Base-by-base conservation (phyloP, 2,329 filamentous ascomycete species). In the Fusarium sterilihyphosum region DNA sequence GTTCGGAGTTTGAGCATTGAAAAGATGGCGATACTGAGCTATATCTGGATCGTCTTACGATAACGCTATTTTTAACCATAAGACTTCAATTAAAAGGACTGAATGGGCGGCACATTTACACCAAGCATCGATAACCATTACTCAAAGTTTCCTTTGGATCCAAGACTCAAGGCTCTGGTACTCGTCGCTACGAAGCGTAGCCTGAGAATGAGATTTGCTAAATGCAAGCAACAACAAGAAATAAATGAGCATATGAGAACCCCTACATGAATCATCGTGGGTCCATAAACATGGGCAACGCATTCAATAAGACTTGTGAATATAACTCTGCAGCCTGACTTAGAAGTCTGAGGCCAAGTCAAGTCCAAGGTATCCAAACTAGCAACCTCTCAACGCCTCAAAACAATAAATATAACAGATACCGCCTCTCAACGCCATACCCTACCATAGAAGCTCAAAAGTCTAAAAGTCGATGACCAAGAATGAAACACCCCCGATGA, bases 401-500 rank as follows among this genome's bases (percentile, higher is more conserved):
- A 22, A 38, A 58, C 38, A 54, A 54, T 29, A 47, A 37, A 44
- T 33, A 49, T 37, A 41, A 31, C 44, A 29, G 22, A 52, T 16
- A 61, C 31, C 41, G 7, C 41, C 43, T 33, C 37, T 44, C 11
- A 70, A 73, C 65, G 61, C 61, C 57, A 33, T 52, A 35, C 20
- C 22, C 40, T 33, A n/a, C 10, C 4, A 31, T 18, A 43, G 20
- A 56, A 56, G 16, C 16, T 37, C 16, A 44, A 11, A 17, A 9
- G 18, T 44, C 43, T 71, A 70, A 31, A 70, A 29, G 18, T 70
- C 67, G 12, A 74, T 22, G 22, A 65, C 62, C n/a, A 70, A 52
- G 54, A 75, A 90, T 31, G 85, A 79, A 37, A 84, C 83, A n/a
- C 87, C 86, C 20, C 84, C 86, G 8, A 90, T 52, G 35, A 89